A percentile compares a stretch with the other conserved stretches of the same genome.
Evolutionary conservation across 768 basidiomycete species (phyloP).

Genomic region (Austroboletus eburneus): DNA sequence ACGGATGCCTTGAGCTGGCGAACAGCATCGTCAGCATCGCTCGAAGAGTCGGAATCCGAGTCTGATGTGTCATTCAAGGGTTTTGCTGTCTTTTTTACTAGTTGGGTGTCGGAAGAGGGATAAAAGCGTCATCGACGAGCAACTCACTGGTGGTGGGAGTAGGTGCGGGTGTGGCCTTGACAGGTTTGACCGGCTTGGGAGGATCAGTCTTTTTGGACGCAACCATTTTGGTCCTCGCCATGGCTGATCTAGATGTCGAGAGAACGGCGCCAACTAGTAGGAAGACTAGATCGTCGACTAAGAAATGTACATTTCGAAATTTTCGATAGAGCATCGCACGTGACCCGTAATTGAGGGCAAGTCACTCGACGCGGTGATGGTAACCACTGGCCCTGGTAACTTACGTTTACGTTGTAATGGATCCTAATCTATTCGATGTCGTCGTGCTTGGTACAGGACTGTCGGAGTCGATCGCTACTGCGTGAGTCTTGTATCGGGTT

Average conservation of each 20-base stretch:
- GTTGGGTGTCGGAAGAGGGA: too few species aligned
- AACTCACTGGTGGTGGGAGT: not conserved
- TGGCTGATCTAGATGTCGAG: slow-evolving; percentile 19
- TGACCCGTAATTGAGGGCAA: slow-evolving; percentile 28
- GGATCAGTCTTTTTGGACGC: slow-evolving; percentile 32
- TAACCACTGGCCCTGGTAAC: too few species aligned
- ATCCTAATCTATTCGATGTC: slow-evolving; percentile 49
- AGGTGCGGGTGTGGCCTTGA: too few species aligned
- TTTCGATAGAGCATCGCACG: slow-evolving; percentile 18
- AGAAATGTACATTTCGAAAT: slow-evolving; percentile 4
- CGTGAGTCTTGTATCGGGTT: slow-evolving; percentile 50
- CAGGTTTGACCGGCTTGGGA: too few species aligned
- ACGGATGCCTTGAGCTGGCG: slow-evolving; percentile 29
- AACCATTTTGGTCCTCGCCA: slow-evolving; percentile 39
- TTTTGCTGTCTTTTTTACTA: slow-evolving; percentile 3
- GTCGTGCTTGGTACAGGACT: slow-evolving; percentile 77
- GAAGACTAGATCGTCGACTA: not conserved
- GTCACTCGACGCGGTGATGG: too few species aligned
- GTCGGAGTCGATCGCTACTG: slow-evolving; percentile 80
- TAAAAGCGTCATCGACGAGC: not conserved
- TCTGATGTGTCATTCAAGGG: slow-evolving; percentile 6
- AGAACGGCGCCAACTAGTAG: too few species aligned
- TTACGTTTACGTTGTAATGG: too few species aligned
- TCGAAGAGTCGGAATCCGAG: slow-evolving; percentile 14
- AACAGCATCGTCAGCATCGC: not conserved